phyloP scores from a whole-genome alignment of 177 flowering plant species.

The Telopea speciosissima region DNA sequence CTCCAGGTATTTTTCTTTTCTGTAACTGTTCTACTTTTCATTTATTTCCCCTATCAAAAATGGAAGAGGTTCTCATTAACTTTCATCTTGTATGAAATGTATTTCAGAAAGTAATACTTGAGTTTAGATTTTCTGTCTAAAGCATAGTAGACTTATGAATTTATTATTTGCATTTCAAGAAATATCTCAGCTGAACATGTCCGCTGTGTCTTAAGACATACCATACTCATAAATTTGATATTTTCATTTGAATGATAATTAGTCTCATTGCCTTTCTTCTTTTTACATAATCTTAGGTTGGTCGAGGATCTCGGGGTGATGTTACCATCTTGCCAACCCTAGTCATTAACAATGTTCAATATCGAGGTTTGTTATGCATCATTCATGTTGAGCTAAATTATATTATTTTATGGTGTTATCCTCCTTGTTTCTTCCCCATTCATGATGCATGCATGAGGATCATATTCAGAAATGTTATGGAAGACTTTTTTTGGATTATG shows the following conservation, averaged over 20 bases:
- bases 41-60: background rate
- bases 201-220: too few relatives aligned
- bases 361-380: constrained; percentile 63
- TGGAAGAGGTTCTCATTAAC: background rate
- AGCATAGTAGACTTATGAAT: background rate
- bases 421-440: background rate
- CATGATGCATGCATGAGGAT: background rate
- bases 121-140: background rate
- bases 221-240: background rate
- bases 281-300: constrained; percentile 44
- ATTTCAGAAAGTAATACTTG: background rate
- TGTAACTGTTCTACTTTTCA: background rate
- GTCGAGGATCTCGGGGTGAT: constrained; percentile 91
- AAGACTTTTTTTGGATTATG: background rate
- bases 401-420: background rate
- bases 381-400: background rate
- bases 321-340: constrained; percentile 95
- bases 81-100: background rate
- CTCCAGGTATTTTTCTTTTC: constrained; percentile 46
- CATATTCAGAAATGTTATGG: background rate
- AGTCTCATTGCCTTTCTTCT: background rate
- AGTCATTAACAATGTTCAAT: constrained; percentile 77
- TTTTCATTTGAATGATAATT: background rate
- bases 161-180: background rate
- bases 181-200: background rate